Evolutionary conservation across 2,329 filamentous ascomycete genomes (phyloP).

Genomic region (Chrysosporium keratinophilum): DNA sequence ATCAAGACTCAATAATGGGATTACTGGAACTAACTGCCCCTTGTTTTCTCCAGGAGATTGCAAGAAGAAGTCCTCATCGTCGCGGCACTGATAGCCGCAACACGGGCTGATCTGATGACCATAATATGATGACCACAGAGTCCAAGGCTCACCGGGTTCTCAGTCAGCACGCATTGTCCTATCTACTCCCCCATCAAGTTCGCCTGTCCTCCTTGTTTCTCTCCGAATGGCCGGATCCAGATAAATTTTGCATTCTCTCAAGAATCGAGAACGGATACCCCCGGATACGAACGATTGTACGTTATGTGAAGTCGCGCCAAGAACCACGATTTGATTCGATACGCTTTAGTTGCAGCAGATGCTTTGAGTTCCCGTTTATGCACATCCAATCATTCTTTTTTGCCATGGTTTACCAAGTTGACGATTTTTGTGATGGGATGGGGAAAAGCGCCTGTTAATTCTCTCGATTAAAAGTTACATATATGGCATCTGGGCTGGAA

Average conservation of each 20-base stretch:
- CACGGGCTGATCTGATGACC: not conserved
- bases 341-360: conserved; percentile 2
- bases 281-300: conserved; percentile 12
- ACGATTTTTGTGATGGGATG: not conserved
- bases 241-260: not conserved
- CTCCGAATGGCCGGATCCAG: not conserved
- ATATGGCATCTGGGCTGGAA: conserved; percentile 2
- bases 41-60: conserved; percentile 6
- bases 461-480: conserved; percentile 2
- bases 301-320: conserved; percentile 10
- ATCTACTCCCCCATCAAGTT: not conserved
- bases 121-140: not conserved
- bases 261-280: conserved; percentile 7
- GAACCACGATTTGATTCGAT: conserved; percentile 5
- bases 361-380: conserved; percentile 3
- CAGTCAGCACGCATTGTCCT: not conserved
- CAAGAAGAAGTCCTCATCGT: conserved; percentile 8
- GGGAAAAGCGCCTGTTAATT: conserved; percentile 1
- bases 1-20: too few species aligned
- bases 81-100: not conserved
- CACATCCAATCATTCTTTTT: conserved; percentile 7
- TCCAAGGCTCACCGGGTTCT: not conserved
- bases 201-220: not conserved
- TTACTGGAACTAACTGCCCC: not conserved
- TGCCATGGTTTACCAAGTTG: not conserved